Base-by-base conservation (phyloP, 2,329 filamentous ascomycete species). In the Herpotrichia juniperi region DNA sequence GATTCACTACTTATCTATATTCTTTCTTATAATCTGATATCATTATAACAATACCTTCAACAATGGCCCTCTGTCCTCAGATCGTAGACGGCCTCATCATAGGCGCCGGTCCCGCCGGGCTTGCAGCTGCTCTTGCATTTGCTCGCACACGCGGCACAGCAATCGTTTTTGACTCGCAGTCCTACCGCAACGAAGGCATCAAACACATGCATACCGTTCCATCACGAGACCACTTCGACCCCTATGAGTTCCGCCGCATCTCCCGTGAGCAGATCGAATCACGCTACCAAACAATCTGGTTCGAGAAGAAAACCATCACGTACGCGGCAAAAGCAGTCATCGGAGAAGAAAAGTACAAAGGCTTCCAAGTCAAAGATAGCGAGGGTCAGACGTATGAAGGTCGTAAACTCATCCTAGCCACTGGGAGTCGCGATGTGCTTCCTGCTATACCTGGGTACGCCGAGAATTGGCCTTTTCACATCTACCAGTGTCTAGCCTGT, bases 401-500 rank as follows among this genome's bases (percentile, higher is more conserved):
- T 0, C 74, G 74, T 42, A 86, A 83, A 53, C 47, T 88, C 1
- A 78, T 84, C 0, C 67, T 88, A 0, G 84, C 82, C 0, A 83
- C 73, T 0, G 85, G 85, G 0, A 74, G 82, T 0, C 67, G 62
- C 21, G 85, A 87, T 56, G 57, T 82, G 0, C 62, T 80, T 26
- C 80, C 80, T 0, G 73, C 79, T 12, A 79, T 86, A 14, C 22
- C 32, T 1, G 84, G 85, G 0, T 87, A 83, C 54, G 72, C 57
- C 0, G 79, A 85, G 34, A 81, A 80, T 48, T 87, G 83, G 83
- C 63, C 67, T 0, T 19, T 31, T 4, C 67, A 70, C 32, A 56
- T 28, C 16, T 86, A 82, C 57, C 83, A 86, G 59, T 87, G 83
- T 57, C 75, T 86, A 1, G 84, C 81, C 59, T 87, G 83, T 65